Evolutionary conservation across 2,329 filamentous ascomycete genomes (phyloP), one percentile per base, ranked within the genome.

Genomic region (Fusarium transvaalense): DNA sequence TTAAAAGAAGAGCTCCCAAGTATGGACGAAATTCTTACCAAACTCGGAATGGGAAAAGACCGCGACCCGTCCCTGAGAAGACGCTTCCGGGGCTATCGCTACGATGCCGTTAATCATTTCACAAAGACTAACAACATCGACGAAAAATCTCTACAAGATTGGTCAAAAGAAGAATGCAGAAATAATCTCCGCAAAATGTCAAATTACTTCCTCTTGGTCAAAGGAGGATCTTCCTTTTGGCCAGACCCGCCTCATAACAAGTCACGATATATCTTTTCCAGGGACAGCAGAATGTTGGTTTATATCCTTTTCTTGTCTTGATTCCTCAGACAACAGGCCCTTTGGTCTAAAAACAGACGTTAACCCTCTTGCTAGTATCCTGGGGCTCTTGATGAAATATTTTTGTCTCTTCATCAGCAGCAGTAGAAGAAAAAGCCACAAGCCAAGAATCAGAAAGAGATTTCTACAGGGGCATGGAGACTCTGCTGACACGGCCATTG

Each of bases 221-320:
- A 39, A 14, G n/a, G 51, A 8, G 21, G 47, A 25, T 5, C 17
- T 25, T n/a, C 5, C 4, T 61, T 50, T 10, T 71, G 69, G 68
- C 59, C 69, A 3, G 42, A 64, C 25, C 27, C 27, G 23, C 5
- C 43, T 32, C 19, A 39, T 13, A 57, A 59, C 34, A 46, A 34
- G 17, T 39, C 43, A 27, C n/a, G 21, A 3, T 63, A 61, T 15
- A 45, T 31, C 21, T 35, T 48, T 38, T 50, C 4, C 45, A 47
- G 25, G 4, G 13, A 56, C 10, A 13, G 10, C 19, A 17, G 39
- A 23, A 10, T 34, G 66, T 65, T 10, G 15, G 52, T n/a, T n/a
- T 42, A 35, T 50, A 9, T 17, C 8, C 12, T 8, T 4, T 10
- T 12, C 17, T 32, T 21, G 5, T 21, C 9, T 42, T 23, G n/a